phyloP scores from a whole-genome alignment of 139 green algal genomes.

The Haematococcus lacustris region DNA sequence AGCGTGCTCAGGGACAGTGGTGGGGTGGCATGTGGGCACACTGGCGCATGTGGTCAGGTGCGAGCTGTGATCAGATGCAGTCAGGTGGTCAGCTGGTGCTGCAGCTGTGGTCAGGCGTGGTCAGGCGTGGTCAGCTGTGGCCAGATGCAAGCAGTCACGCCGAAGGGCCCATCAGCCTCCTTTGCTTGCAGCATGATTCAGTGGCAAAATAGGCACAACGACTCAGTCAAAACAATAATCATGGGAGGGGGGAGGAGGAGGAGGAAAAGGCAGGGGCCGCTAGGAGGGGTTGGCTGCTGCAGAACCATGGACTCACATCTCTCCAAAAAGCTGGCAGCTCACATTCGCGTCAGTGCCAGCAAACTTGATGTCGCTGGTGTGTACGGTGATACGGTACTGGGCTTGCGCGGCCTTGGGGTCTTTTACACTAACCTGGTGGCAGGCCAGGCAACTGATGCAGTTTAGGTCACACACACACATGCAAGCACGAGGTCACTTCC shows the following conservation, averaged over 20 bases:
- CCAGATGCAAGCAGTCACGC: neutral
- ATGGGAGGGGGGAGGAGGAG: no score
- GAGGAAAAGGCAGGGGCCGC: neutral
- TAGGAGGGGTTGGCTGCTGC: neutral
- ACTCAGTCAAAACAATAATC: no score
- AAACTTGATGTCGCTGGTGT: constrained; percentile 44
- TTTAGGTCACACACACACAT: neutral
- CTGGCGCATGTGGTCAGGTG: no score
- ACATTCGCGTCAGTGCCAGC: constrained; percentile 64
- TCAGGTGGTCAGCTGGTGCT: no score
- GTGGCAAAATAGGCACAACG: neutral
- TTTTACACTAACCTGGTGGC: constrained; percentile 10
- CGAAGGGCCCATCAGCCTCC: neutral
- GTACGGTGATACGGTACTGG: constrained; percentile 40
- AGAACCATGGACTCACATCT: constrained; percentile 17
- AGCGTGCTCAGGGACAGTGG: no score
- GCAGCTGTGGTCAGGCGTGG: no score
- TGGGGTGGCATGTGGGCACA: no score
- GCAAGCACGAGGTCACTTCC: neutral
- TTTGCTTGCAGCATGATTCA: neutral
- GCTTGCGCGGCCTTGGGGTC: constrained; percentile 20
- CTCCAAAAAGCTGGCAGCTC: constrained; percentile 46
- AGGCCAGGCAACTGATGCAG: no score
- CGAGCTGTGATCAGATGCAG: no score
- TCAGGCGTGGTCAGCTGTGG: no score